Evolutionary conservation across 129 eudicot species (phyloP).

Genomic region (Flaveria sonorensis): DNA sequence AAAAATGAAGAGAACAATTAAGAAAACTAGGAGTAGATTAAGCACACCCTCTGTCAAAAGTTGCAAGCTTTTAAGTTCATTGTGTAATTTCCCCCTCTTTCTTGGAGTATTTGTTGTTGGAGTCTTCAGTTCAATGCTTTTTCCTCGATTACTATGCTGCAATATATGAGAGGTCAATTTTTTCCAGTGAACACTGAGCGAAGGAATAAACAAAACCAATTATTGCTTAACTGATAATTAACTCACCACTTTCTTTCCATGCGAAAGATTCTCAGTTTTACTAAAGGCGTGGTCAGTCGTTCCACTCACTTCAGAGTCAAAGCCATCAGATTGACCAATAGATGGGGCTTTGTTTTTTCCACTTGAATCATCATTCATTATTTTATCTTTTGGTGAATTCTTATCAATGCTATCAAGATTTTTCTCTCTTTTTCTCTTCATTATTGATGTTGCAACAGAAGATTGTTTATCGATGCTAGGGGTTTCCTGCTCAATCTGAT

Average conservation of each 20-base stretch:
- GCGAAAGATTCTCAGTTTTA: constrained; percentile 43
- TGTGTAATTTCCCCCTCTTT: constrained; percentile 38
- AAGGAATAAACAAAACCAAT: constrained; percentile 19
- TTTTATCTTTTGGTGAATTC: constrained; percentile 30
- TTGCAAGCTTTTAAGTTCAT: constrained; percentile 29
- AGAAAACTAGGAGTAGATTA: constrained; percentile 4
- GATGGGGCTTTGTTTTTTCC: constrained; percentile 28
- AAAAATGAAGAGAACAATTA: background rate
- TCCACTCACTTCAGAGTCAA: constrained; percentile 32
- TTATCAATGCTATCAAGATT: constrained; percentile 1
- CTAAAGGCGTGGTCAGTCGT: constrained; percentile 41
- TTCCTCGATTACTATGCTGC: constrained; percentile 52
- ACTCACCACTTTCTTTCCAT: constrained; percentile 61
- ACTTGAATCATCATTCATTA: constrained; percentile 23
- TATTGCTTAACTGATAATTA: background rate
- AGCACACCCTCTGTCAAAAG: constrained; percentile 35
- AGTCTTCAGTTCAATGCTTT: constrained; percentile 17
- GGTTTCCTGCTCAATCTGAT: background rate
- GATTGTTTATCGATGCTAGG: background rate
- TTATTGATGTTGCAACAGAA: constrained; percentile 1
- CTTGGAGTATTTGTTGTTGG: constrained; percentile 10
- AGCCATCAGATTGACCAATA: constrained; percentile 22
- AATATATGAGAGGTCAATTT: constrained; percentile 17
- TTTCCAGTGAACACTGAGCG: background rate
- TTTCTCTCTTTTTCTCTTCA: background rate